phyloP scores from a whole-genome alignment of 345 rosid species.

The Garcia nutans region DNA sequence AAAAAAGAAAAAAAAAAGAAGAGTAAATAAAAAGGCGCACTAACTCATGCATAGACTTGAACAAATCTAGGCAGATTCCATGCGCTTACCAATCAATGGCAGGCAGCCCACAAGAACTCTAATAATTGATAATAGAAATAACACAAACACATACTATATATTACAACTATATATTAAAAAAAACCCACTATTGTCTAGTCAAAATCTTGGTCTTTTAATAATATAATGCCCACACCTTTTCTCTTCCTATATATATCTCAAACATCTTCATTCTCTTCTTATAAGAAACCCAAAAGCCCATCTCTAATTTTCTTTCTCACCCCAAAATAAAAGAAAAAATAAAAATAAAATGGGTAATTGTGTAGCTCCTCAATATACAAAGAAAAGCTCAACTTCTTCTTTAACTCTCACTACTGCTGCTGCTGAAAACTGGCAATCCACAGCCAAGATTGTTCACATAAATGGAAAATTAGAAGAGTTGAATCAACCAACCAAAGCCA shows the following conservation, averaged over 20 bases:
- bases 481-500: slow-evolving; percentile 35
- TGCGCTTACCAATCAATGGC: background rate
- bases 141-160: too few species aligned
- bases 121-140: background rate
- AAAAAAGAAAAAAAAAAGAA: background rate
- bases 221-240: background rate
- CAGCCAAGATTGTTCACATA: slow-evolving; percentile 35
- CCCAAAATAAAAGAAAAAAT: too few species aligned
- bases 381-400: background rate
- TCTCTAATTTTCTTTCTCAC: too few species aligned
- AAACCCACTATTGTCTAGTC: background rate
- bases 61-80: background rate
- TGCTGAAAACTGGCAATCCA: slow-evolving; percentile 14
- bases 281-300: background rate
- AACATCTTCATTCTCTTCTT: background rate
- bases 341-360: slow-evolving; percentile 39
- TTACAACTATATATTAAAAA: too few species aligned
- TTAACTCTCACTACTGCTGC: too few species aligned
- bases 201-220: background rate
- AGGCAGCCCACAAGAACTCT: background rate
- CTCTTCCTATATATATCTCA: slow-evolving; percentile 5
- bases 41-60: background rate
- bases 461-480: slow-evolving; percentile 44
- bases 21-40: background rate
- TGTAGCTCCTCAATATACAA: slow-evolving; percentile 27